Evolutionary conservation across 192 early-diverging fungal genomes (phyloP).

Genomic region (Oehlia diaphana): DNA sequence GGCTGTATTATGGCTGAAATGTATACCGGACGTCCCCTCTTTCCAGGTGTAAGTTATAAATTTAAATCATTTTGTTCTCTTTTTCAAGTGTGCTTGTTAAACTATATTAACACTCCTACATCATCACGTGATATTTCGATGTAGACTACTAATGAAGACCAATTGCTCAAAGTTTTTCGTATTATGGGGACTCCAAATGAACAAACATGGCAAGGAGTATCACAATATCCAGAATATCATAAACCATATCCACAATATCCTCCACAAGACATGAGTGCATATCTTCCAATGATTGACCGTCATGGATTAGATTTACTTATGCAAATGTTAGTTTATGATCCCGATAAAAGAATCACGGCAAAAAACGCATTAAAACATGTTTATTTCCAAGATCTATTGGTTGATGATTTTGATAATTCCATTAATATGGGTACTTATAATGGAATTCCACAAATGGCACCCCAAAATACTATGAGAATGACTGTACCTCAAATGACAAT

Average conservation of each 20-base stretch:
- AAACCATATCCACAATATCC: conserved; percentile 67
- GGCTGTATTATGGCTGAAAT: conserved; percentile 99
- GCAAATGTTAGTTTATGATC: conserved; percentile 76
- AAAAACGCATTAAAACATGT: conserved; percentile 64
- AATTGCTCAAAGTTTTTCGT: conserved; percentile 78
- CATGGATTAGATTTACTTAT: conserved; percentile 72
- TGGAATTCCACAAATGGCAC: not conserved
- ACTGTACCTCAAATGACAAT: conserved; percentile 12
- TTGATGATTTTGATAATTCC: conserved; percentile 29
- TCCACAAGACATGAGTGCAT: conserved; percentile 59
- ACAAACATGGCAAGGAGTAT: conserved; percentile 73
- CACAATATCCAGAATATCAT: conserved; percentile 70
- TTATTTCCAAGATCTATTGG: conserved; percentile 56
- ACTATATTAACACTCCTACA: too few relatives aligned
- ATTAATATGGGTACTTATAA: not conserved
- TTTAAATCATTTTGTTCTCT: too few relatives aligned
- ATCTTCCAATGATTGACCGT: conserved; percentile 75
- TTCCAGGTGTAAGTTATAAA: conserved; percentile 54
- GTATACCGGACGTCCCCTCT: conserved; percentile 77
- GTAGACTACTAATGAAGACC: conserved; percentile 72
- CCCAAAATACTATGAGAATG: not conserved
- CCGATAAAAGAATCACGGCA: conserved; percentile 61
- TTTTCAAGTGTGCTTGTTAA: too few relatives aligned
- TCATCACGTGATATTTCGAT: not conserved
- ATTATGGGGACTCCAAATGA: conserved; percentile 78